phyloP scores from a whole-genome alignment of 371 early-diverging fungal genomes.

The Syncephalastrum monosporum region DNA sequence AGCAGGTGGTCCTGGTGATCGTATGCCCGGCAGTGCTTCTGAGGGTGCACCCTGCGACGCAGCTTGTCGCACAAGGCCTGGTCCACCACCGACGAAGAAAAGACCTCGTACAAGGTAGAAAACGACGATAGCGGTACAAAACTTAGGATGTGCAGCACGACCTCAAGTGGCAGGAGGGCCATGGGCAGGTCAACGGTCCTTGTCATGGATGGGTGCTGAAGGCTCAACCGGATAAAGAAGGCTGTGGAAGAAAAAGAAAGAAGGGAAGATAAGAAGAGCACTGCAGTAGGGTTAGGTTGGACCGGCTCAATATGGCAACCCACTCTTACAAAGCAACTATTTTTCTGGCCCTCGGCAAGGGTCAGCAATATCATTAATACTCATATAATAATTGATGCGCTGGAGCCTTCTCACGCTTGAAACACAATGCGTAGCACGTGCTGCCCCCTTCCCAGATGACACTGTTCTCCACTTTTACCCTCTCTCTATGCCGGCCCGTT shows the following conservation, averaged over 20 bases:
- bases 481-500: too few relatives aligned
- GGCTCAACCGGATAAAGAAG: constrained; percentile 9
- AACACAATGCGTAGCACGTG: too few relatives aligned
- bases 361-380: too few relatives aligned
- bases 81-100: constrained; percentile 27
- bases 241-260: constrained; percentile 14
- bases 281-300: too few relatives aligned
- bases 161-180: constrained; percentile 28
- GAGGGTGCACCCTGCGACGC: constrained; percentile 5
- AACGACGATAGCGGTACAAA: constrained; percentile 27
- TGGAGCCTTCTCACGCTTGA: too few relatives aligned
- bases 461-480: too few relatives aligned
- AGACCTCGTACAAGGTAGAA: constrained; percentile 25
- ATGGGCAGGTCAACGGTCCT: constrained; percentile 13
- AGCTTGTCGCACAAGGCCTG: constrained; percentile 34
- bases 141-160: constrained; percentile 30
- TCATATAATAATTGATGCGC: too few relatives aligned
- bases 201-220: constrained; percentile 1
- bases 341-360: too few relatives aligned
- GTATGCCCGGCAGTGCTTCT: not conserved
- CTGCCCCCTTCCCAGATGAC: too few relatives aligned
- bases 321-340: too few relatives aligned
- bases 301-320: too few relatives aligned
- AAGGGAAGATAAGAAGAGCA: constrained; percentile 4
- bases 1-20: constrained; percentile 16